Evolutionary conservation across 257 asterid species (phyloP), one percentile per base, ranked within the genome.

Genomic region (Solanum virginianum): DNA sequence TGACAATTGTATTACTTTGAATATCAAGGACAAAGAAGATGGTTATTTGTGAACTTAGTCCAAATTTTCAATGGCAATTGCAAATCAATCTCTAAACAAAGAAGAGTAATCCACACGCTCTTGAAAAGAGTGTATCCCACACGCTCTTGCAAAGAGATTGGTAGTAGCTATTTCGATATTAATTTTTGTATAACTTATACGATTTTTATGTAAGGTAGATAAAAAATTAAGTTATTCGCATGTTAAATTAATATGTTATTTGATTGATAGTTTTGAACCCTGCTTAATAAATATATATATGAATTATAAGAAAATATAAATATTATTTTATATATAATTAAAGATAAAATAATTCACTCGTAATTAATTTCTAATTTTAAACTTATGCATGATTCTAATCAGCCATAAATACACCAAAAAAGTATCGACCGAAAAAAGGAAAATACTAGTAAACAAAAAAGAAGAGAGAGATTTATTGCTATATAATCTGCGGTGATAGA

Each of bases 401-500:
- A 20, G 29, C 13, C 8, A 0, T 2, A 55, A 55, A 39, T 17
- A 70, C 83, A 55, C 47, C 13, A 18, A 29, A 41, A 82, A 82
- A 60, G 22, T n/a, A n/a, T n/a, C n/a, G 68, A 80, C 10, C 22
- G 5, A 20, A 36, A n/a, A 60, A 60, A n/a, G 54, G 11, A 10
- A 68, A 53, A 45, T 59, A 36, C 41, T 41, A 16, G 10, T 49
- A 80, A 55, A 9, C 5, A 36, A 24, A 49, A 63, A 26, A 63
- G 24, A 59, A 63, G 41, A 24, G 65, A 75, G 91, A 89, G 90
- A 89, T 89, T 88, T 80, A 83, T 74, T 87, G 93, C 95, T 85
- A 87, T 85, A 90, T 89, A 90, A 80, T 89, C 88, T 92, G 97
- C 97, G 95, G 90, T 94, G 97, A 94, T 92, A 83, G 89, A 84